phyloP scores from a whole-genome alignment of 2,329 filamentous ascomycete genomes.

The Incumbomyces delicatus region DNA sequence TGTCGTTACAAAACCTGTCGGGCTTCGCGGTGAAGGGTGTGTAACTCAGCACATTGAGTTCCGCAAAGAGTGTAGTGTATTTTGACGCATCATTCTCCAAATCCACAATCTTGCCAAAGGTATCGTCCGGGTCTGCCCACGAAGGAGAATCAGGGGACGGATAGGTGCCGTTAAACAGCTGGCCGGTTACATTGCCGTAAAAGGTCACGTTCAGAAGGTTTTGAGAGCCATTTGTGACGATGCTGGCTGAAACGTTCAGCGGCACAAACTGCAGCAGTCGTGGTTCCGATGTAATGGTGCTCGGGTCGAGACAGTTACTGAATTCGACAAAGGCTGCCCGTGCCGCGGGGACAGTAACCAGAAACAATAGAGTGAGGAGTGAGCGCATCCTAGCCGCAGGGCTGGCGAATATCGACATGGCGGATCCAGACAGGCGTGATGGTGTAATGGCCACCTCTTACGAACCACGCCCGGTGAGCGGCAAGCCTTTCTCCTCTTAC shows the following conservation, averaged over 20 bases:
- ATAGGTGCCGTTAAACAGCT: constrained; percentile 46
- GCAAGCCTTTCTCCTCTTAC: no score
- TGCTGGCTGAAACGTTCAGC: constrained; percentile 61
- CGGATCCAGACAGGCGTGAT: no score
- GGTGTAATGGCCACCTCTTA: no score
- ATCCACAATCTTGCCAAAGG: constrained; percentile 67
- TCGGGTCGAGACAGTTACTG: constrained; percentile 65
- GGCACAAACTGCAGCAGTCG: constrained; percentile 70
- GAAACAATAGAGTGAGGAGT: not conserved
- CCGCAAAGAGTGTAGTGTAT: constrained; percentile 63
- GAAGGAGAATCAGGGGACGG: constrained; percentile 50
- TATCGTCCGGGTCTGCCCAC: constrained; percentile 53
- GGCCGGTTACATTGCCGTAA: constrained; percentile 85
- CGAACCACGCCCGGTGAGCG: no score
- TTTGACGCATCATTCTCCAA: constrained; percentile 48
- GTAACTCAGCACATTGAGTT: constrained; percentile 68
- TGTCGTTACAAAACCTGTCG: constrained; percentile 56
- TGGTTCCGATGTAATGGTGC: constrained; percentile 50
- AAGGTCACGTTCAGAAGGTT: constrained; percentile 67
- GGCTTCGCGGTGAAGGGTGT: constrained; percentile 49
- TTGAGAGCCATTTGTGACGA: constrained; percentile 51
- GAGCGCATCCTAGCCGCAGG: not conserved
- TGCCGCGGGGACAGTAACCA: not conserved
- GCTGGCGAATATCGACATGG: no score
- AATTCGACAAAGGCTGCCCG: constrained; percentile 62